phyloP scores from a whole-genome alignment of 345 rosid genomes.

The Eucalyptus marginata region DNA sequence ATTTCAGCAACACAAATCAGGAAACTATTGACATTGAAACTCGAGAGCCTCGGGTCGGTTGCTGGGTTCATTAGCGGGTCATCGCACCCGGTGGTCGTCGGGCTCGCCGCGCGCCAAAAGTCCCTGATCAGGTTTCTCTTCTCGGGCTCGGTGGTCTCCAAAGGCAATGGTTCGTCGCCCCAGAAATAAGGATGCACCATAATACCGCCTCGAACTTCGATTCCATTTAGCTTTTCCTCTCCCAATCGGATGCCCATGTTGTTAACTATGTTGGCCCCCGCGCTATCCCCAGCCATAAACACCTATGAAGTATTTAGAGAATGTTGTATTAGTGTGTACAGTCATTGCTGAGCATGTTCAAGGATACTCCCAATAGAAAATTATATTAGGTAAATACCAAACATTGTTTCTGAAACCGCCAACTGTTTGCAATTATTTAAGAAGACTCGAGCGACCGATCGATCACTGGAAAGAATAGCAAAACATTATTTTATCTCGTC shows the following conservation, averaged over 20 bases:
- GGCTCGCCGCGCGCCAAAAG: slow-evolving; percentile 8
- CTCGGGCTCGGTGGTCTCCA: background rate
- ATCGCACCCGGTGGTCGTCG: slow-evolving; percentile 4
- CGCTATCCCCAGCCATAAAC: slow-evolving; percentile 27
- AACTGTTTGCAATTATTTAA: background rate
- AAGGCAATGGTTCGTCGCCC: background rate
- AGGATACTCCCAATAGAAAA: background rate
- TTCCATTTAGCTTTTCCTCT: background rate
- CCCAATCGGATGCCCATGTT: background rate
- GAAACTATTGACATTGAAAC: slow-evolving; percentile 3
- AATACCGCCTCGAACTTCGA: slow-evolving; percentile 1
- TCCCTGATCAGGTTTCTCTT: background rate
- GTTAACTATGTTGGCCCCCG: slow-evolving; percentile 23
- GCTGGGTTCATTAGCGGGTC: slow-evolving; percentile 19
- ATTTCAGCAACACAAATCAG: slow-evolving; percentile 16
- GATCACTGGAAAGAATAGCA: background rate
- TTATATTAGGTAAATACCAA: background rate
- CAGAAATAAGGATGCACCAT: slow-evolving; percentile 22
- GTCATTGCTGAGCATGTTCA: background rate
- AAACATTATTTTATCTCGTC: background rate
- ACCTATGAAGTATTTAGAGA: background rate
- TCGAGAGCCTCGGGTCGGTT: background rate
- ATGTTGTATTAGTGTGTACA: background rate
- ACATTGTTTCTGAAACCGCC: background rate
- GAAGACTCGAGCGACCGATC: background rate